These are phyloP conservation scores for Nemania abortiva DNA, from an alignment of 2,329 filamentous ascomycete genomes.

Conservation along the genomic window DNA sequence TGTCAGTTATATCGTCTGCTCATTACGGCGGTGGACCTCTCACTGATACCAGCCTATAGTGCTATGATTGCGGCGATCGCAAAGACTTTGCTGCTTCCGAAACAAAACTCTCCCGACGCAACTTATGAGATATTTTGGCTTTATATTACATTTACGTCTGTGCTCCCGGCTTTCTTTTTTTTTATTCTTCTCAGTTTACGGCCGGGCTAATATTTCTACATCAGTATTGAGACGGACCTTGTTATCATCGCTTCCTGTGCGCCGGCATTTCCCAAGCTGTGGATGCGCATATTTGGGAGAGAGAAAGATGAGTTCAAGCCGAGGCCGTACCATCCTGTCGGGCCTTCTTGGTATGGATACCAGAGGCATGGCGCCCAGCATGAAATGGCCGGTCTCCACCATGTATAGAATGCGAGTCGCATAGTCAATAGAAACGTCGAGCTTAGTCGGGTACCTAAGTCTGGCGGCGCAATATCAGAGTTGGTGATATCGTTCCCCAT, in stretches of 20 bases:
- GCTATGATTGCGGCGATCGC: conserved; percentile 14
- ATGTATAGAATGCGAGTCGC: too few relatives aligned
- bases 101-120: background rate
- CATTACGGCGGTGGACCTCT: too few relatives aligned
- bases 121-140: conserved; percentile 15
- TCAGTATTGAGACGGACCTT: conserved; percentile 4
- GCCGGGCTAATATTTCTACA: background rate
- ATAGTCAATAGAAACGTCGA: too few relatives aligned
- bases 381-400: too few relatives aligned
- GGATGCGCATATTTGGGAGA: background rate
- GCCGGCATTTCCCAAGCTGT: conserved; percentile 7
- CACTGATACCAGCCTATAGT: background rate
- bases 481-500: too few relatives aligned
- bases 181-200: too few relatives aligned
- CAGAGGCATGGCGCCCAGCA: too few relatives aligned
- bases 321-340: too few relatives aligned
- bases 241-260: conserved; percentile 15
- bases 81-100: background rate
- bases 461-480: too few relatives aligned
- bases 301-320: too few relatives aligned
- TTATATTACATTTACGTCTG: conserved; percentile 2
- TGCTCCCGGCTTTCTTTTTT: background rate
- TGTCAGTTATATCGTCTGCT: conserved; percentile 1
- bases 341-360: too few relatives aligned
- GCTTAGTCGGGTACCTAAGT: too few relatives aligned